Percentiles rank a stretch among this genome's conserved stretches.
Conservation (phyloP, 768 basidiomycete genomes). For the Tricholomella constricta region DNA sequence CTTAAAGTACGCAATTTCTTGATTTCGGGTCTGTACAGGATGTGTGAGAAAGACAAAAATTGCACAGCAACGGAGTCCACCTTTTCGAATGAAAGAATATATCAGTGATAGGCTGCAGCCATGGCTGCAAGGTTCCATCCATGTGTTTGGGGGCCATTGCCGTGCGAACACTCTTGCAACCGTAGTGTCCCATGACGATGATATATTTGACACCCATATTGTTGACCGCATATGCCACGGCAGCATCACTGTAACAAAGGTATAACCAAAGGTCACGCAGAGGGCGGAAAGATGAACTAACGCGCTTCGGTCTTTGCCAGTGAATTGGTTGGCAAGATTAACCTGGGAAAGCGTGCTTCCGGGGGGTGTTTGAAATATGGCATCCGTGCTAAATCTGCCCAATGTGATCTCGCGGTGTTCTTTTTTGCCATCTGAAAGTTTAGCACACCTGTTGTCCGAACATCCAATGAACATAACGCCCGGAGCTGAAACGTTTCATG, state of each 20-base stretch:
- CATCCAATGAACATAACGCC: constrained; percentile 42
- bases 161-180: constrained; percentile 35
- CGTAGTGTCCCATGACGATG: constrained; percentile 41
- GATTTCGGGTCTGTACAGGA: constrained; percentile 31
- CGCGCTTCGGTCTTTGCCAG: constrained; percentile 33
- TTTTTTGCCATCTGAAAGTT: background rate
- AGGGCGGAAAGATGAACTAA: constrained; percentile 21
- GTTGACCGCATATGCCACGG: constrained; percentile 36
- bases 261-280: background rate
- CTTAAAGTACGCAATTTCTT: constrained; percentile 34
- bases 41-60: background rate
- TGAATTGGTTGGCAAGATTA: constrained; percentile 40
- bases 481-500: constrained; percentile 23
- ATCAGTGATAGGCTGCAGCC: constrained; percentile 35
- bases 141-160: constrained; percentile 28
- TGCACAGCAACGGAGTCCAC: constrained; percentile 14
- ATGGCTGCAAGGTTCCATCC: constrained; percentile 25
- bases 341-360: constrained; percentile 35
- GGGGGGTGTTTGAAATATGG: constrained; percentile 34
- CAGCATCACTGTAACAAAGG: constrained; percentile 28
- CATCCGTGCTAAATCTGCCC: constrained; percentile 6
- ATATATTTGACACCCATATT: constrained; percentile 36
- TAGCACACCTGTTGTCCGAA: constrained; percentile 33
- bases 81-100: constrained; percentile 34
- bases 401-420: background rate